phyloP scores from a whole-genome alignment of 129 eudicot species.

The Chrysanthemum seticuspe region DNA sequence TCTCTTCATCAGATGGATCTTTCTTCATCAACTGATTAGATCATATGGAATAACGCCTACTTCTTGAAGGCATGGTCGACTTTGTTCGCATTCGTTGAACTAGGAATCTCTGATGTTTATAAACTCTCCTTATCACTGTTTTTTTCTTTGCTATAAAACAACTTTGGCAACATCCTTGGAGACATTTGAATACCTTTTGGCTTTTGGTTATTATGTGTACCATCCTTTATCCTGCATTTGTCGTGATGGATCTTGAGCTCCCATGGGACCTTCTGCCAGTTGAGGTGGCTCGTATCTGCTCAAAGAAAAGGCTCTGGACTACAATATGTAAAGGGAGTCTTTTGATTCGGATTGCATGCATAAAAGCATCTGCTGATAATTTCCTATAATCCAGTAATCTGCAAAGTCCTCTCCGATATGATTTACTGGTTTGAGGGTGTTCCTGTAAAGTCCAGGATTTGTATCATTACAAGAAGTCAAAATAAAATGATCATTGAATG shows the following conservation, averaged over 20 bases:
- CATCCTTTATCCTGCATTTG: conserved; percentile 80
- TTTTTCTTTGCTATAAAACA: conserved; percentile 75
- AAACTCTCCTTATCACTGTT: conserved; percentile 81
- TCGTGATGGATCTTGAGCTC: conserved; percentile 76
- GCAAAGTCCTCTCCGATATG: conserved; percentile 67
- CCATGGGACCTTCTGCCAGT: conserved; percentile 53
- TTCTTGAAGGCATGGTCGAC: conserved; percentile 65
- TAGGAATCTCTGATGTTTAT: conserved; percentile 73
- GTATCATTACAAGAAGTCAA: no score
- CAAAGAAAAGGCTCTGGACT: conserved; percentile 83
- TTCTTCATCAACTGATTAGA: no score
- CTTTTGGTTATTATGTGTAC: conserved; percentile 27
- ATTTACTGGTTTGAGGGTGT: conserved; percentile 66
- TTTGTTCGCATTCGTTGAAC: conserved; percentile 60
- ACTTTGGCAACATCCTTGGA: conserved; percentile 58
- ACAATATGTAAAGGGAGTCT: conserved; percentile 79
- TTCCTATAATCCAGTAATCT: conserved; percentile 80
- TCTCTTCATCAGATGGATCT: no score
- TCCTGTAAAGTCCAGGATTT: conserved; percentile 42
- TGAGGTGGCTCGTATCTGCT: conserved; percentile 61
- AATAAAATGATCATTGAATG: background rate
- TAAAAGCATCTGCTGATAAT: conserved; percentile 76
- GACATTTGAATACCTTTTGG: conserved; percentile 55
- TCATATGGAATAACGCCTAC: conserved; percentile 48
- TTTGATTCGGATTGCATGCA: conserved; percentile 88